These are phyloP conservation scores for Naganishia vishniacii DNA, from an alignment of 768 basidiomycete genomes.

Conservation along the genomic window DNA sequence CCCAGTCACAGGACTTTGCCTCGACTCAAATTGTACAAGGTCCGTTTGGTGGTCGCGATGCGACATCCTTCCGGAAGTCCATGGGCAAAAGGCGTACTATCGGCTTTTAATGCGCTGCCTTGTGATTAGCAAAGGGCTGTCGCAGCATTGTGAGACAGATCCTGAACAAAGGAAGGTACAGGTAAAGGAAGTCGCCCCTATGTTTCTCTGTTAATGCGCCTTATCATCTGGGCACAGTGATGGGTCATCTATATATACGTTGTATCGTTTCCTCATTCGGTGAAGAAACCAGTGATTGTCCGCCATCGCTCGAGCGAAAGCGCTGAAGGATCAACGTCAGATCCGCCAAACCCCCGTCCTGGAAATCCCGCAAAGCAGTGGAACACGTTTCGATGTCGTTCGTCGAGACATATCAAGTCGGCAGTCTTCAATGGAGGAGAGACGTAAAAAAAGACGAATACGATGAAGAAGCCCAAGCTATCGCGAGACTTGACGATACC, in stretches of 20 bases:
- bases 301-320: too few relatives aligned
- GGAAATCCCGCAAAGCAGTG: too few relatives aligned
- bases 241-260: not conserved
- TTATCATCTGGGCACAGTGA: too few relatives aligned
- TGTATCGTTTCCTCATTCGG: too few relatives aligned
- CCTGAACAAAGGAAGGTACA: not conserved
- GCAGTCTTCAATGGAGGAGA: conserved; percentile 10
- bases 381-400: not conserved
- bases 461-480: not conserved
- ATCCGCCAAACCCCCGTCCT: too few relatives aligned
- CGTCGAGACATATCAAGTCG: conserved; percentile 1
- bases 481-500: not conserved
- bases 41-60: conserved; percentile 10
- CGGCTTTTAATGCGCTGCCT: conserved; percentile 13
- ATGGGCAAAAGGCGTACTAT: conserved; percentile 22
- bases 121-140: not conserved
- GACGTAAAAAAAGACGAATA: not conserved
- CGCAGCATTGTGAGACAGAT: not conserved
- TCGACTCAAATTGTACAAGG: conserved; percentile 17
- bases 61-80: not conserved
- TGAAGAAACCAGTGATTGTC: too few relatives aligned
- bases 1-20: conserved; percentile 17
- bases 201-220: not conserved
- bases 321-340: too few relatives aligned
- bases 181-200: not conserved